These are phyloP conservation scores for Globisporangium megalacanthum DNA, from an alignment of 352 stramenopile genomes.

Conservation along the genomic window DNA sequence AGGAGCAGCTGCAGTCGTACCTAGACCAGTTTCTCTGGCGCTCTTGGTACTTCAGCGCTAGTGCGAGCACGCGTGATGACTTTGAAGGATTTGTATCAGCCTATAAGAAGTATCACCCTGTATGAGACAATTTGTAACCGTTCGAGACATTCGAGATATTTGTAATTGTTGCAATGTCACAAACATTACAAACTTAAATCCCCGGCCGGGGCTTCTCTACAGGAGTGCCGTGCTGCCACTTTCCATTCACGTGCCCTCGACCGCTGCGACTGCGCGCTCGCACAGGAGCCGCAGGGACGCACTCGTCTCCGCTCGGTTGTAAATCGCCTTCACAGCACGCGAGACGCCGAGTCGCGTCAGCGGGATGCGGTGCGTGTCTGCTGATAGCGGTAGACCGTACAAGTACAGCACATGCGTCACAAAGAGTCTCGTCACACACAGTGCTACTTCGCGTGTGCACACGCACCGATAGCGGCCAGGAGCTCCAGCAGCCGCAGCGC, in stretches of 20 bases:
- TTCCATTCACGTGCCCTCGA: slow-evolving; percentile 50
- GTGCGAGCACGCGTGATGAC: not conserved
- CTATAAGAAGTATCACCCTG: not conserved
- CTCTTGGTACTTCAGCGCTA: slow-evolving; percentile 1
- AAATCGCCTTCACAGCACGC: slow-evolving; percentile 48
- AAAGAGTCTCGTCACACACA: not conserved
- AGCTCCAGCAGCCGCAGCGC: slow-evolving; percentile 47
- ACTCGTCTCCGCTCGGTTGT: slow-evolving; percentile 39
- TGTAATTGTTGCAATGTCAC: too few species aligned
- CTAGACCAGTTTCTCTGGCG: too few species aligned
- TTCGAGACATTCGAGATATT: too few species aligned
- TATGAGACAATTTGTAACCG: not conserved
- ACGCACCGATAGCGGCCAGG: slow-evolving; percentile 37
- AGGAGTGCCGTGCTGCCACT: too few species aligned
- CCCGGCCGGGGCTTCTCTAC: too few species aligned
- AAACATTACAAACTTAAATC: too few species aligned
- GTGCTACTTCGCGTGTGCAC: not conserved
- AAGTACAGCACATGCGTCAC: not conserved
- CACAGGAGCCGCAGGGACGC: slow-evolving; percentile 40
- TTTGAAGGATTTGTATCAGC: not conserved
- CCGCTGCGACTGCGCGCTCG: slow-evolving; percentile 43
- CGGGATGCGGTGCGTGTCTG: slow-evolving; percentile 45
- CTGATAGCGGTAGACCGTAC: not conserved
- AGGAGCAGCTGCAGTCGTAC: too few species aligned
- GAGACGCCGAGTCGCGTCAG: slow-evolving; percentile 51